These are phyloP conservation scores for Lasiosphaeria miniovina DNA, from an alignment of 495 filamentous ascomycete genomes.

Conservation along the genomic window DNA sequence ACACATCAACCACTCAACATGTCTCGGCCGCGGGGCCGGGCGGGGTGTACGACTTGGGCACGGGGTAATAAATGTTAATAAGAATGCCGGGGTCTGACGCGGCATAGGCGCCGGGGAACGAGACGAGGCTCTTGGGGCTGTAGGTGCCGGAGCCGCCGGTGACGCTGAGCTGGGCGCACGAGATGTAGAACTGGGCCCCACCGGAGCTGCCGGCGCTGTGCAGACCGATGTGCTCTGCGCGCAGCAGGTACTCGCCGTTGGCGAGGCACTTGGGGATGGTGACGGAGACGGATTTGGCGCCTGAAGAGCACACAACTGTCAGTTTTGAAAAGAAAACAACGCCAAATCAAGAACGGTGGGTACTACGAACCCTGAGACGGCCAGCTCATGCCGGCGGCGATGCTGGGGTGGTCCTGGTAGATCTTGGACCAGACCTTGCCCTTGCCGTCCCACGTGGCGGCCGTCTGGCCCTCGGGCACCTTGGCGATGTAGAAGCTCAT, in stretches of 20 bases:
- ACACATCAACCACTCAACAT: slow-evolving; percentile 16
- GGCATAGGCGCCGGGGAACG: slow-evolving; percentile 44
- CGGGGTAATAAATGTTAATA: slow-evolving; percentile 49
- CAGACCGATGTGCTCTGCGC: slow-evolving; percentile 57
- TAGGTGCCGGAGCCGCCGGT: slow-evolving; percentile 38
- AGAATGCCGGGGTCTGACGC: slow-evolving; percentile 43
- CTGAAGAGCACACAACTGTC: slow-evolving; percentile 5
- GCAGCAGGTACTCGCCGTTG: slow-evolving; percentile 57
- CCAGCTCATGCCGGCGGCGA: slow-evolving; percentile 42
- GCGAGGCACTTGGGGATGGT: slow-evolving; percentile 48
- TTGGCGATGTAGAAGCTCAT: slow-evolving; percentile 54
- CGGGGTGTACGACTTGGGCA: slow-evolving; percentile 36
- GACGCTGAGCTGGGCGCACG: slow-evolving; percentile 45
- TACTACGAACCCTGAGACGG: slow-evolving; percentile 36
- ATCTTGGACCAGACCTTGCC: slow-evolving; percentile 55
- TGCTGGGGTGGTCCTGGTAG: slow-evolving; percentile 43
- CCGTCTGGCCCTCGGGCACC: slow-evolving; percentile 45
- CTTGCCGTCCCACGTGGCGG: slow-evolving; percentile 46
- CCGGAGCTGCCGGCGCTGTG: slow-evolving; percentile 42
- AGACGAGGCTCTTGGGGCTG: slow-evolving; percentile 34
- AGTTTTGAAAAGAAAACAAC: neutral
- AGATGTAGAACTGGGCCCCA: slow-evolving; percentile 57
- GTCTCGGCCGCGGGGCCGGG: slow-evolving; percentile 34
- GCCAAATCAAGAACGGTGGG: neutral
- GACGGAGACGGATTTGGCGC: slow-evolving; percentile 37